These are phyloP conservation scores for Ampelocalamus luodianensis DNA, from an alignment of 176 grass and related monocot species.

Conservation along the genomic window DNA sequence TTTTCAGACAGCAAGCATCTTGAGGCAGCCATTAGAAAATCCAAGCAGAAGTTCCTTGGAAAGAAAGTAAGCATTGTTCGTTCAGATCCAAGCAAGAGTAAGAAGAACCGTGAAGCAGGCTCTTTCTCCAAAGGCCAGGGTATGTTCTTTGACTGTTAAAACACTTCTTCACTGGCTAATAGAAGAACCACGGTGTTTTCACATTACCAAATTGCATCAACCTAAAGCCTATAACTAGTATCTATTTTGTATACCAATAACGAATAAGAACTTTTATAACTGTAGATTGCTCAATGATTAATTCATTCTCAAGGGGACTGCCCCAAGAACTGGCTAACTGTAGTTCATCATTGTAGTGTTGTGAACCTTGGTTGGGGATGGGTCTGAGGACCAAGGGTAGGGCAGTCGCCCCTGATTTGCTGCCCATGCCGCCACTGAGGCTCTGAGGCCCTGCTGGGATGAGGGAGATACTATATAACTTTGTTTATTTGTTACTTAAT, in stretches of 20 bases:
- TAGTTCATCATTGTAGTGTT: no score
- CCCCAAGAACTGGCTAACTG: no score
- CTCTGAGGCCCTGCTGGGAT: no score
- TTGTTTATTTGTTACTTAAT: no score
- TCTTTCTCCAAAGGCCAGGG: slow-evolving; percentile 53
- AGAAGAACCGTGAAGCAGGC: slow-evolving; percentile 55
- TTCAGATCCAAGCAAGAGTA: slow-evolving; percentile 79
- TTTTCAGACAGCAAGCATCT: slow-evolving; percentile 88
- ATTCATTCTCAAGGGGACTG: not conserved
- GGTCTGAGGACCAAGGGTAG: no score
- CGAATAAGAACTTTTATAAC: not conserved
- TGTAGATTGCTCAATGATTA: not conserved
- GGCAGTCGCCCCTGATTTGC: no score
- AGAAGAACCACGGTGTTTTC: not conserved
- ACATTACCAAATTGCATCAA: slow-evolving; percentile 3
- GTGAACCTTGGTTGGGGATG: no score
- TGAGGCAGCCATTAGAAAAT: slow-evolving; percentile 81
- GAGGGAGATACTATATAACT: no score
- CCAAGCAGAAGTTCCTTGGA: slow-evolving; percentile 71
- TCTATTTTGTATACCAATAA: not conserved
- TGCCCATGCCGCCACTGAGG: no score
- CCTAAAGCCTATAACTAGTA: slow-evolving; percentile 22
- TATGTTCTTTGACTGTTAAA: slow-evolving; percentile 37
- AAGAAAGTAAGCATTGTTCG: slow-evolving; percentile 81
- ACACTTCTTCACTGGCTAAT: slow-evolving; percentile 1